phyloP scores from a whole-genome alignment of 2,329 filamentous ascomycete species.

The Penicillium sp. region DNA sequence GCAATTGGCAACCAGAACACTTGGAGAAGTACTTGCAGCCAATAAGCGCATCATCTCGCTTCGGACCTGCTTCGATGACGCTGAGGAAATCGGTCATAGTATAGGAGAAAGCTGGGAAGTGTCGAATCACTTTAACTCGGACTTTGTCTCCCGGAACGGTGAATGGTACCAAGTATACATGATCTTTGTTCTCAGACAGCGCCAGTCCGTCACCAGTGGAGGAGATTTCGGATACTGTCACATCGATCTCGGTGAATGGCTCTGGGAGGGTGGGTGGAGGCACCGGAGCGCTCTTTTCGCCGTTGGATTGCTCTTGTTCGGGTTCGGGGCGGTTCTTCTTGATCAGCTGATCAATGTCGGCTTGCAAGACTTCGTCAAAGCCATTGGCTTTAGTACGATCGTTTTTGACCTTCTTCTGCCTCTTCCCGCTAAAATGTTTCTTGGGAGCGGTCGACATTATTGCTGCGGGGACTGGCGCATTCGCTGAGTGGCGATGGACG shows the following conservation, averaged over 20 bases:
- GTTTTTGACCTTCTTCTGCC: conserved; percentile 52
- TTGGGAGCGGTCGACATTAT: conserved; percentile 31
- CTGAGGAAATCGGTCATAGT: conserved; percentile 80
- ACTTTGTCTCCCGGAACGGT: conserved; percentile 80
- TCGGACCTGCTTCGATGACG: conserved; percentile 69
- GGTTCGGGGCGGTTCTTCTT: conserved; percentile 30
- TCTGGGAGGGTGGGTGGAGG: conserved; percentile 55
- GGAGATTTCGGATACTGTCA: conserved; percentile 78
- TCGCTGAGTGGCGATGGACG: conserved; percentile 3
- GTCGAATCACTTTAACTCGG: conserved; percentile 75
- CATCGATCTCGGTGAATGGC: conserved; percentile 72
- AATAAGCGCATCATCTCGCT: conserved; percentile 75
- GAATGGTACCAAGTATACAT: conserved; percentile 87
- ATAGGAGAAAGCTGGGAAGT: conserved; percentile 66
- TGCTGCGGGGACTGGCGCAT: conserved; percentile 23
- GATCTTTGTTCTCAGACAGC: conserved; percentile 62
- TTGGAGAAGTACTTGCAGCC: conserved; percentile 82
- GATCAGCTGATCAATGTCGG: conserved; percentile 57
- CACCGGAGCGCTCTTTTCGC: conserved; percentile 20
- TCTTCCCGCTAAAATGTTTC: conserved; percentile 28
- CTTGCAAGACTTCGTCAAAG: conserved; percentile 65
- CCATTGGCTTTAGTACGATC: conserved; percentile 63
- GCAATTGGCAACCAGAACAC: conserved; percentile 94
- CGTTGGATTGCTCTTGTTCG: conserved; percentile 27
- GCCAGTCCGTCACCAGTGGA: conserved; percentile 92